Evolutionary conservation across 192 early-diverging fungal species (phyloP).

Genomic region (Umbelopsis sp.): DNA sequence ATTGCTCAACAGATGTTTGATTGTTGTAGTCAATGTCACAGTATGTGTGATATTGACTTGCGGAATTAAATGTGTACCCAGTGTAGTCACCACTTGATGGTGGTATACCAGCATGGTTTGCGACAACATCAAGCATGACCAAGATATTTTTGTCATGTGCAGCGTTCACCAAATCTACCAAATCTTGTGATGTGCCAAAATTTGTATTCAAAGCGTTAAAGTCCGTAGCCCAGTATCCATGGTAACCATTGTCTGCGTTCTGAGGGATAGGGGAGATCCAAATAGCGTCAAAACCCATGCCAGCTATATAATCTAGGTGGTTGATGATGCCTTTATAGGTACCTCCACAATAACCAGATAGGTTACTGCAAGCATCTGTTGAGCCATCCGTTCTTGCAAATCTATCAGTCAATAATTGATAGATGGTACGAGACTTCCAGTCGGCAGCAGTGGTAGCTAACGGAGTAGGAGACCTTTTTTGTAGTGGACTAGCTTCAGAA

Average conservation of each 20-base stretch:
- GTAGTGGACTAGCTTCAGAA: background rate
- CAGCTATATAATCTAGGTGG: conserved; percentile 48
- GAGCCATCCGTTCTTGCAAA: conserved; percentile 39
- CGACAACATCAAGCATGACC: conserved; percentile 51
- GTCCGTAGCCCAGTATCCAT: conserved; percentile 50
- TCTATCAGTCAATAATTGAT: conserved; percentile 49
- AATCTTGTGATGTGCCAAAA: conserved; percentile 46
- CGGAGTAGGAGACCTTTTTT: background rate
- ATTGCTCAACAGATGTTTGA: conserved; percentile 35
- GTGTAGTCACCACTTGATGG: conserved; percentile 21
- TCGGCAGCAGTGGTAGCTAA: conserved; percentile 20
- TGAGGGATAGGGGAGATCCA: conserved; percentile 39
- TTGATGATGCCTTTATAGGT: conserved; percentile 43
- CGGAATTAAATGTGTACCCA: conserved; percentile 37
- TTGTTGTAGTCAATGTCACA: conserved; percentile 32
- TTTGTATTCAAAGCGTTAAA: conserved; percentile 42
- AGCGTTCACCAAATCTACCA: conserved; percentile 34
- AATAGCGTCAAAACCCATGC: conserved; percentile 56
- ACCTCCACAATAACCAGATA: conserved; percentile 48
- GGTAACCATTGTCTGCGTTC: conserved; percentile 34
- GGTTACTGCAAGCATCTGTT: background rate
- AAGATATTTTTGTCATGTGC: conserved; percentile 42
- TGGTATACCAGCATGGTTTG: conserved; percentile 40
- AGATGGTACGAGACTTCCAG: conserved; percentile 46
- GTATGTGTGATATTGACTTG: conserved; percentile 30